Conservation (phyloP, 305 asterid species). For the Solanum hybrid region DNA sequence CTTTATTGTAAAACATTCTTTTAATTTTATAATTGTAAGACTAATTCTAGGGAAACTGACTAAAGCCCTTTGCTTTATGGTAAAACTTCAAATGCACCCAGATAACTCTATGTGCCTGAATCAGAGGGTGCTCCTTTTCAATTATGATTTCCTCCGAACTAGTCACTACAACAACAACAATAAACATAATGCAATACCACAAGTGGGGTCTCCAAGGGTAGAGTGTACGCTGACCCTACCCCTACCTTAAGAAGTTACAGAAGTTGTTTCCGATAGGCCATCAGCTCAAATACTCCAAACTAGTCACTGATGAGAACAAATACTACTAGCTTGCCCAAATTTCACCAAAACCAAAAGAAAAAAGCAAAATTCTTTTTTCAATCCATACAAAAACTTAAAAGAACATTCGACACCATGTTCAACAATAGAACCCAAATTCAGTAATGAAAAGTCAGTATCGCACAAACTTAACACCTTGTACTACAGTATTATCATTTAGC, state of each 20-base stretch:
- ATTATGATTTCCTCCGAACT: not conserved
- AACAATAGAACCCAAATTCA: not conserved
- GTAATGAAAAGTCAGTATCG: not conserved
- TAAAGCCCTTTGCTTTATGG: not conserved
- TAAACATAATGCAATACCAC: not conserved
- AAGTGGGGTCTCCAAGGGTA: not conserved
- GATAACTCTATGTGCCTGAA: not conserved
- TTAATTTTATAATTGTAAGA: not conserved
- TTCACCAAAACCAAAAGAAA: not conserved
- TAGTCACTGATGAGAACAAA: not conserved
- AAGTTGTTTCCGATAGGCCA: not conserved
- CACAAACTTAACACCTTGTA: not conserved
- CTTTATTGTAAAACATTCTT: not conserved
- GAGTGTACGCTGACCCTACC: not conserved
- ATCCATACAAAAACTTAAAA: not conserved
- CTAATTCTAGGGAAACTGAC: not conserved
- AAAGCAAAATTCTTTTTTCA: not conserved
- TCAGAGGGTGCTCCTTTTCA: not conserved
- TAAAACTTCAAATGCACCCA: not conserved
- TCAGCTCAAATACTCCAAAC: not conserved
- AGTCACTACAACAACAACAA: not conserved
- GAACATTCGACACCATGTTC: not conserved
- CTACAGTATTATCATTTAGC: not conserved
- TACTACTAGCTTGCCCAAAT: not conserved
- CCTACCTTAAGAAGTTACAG: not conserved